Base-by-base conservation (phyloP, 2,329 filamentous ascomycete genomes). In the Pleurostoma richardsiae region DNA sequence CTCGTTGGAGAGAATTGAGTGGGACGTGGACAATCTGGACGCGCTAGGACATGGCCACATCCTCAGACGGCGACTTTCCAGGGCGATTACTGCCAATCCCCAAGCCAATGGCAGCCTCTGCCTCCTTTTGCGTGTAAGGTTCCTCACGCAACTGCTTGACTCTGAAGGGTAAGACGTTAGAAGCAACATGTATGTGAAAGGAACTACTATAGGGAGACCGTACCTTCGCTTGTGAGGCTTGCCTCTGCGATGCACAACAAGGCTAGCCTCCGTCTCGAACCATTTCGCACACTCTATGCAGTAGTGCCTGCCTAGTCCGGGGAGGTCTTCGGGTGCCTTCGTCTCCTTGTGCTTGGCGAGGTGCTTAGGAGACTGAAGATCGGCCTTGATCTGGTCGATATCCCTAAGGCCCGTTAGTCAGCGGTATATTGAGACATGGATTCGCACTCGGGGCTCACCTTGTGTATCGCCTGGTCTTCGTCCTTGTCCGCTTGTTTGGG, bases 201-300 rank as follows among this genome's bases (percentile, higher is more conserved):
- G 38, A n/a, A 36, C 29, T 30, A 41, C n/a, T 27, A 7, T 28
- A 39, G 7, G 29, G 29, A 33, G 29, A 43, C 60, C 66, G 54
- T 61, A 90, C 88, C 87, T 86, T 73, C 90, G 82, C 79, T 91
- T 96, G 70, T 99, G 94, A 54, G 88, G 89, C 71, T 96, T 99
- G 57, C 89, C 90, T 66, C 86, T 89, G 48, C 76, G 76, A 69
- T 99, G 94, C 29, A 80, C 76, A 33, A 77, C 74, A 48, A 95
- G 72, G 57, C 88, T 95, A 57, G 79, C 67, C 55, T 94, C 87
- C 43, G 83, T 86, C 66, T 97, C 92, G 65, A 95, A 97, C 86
- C 89, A 97, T 72, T 95, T 97, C 52, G 94, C 86, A 67, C 94
- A 99, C 68, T 96, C 88, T 11, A 86, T 76, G 67, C 94, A 99